These are phyloP conservation scores for Cystobasidiaceae sp. DNA, from an alignment of 1,284 basidiomycete genomes.

Conservation along the genomic window DNA sequence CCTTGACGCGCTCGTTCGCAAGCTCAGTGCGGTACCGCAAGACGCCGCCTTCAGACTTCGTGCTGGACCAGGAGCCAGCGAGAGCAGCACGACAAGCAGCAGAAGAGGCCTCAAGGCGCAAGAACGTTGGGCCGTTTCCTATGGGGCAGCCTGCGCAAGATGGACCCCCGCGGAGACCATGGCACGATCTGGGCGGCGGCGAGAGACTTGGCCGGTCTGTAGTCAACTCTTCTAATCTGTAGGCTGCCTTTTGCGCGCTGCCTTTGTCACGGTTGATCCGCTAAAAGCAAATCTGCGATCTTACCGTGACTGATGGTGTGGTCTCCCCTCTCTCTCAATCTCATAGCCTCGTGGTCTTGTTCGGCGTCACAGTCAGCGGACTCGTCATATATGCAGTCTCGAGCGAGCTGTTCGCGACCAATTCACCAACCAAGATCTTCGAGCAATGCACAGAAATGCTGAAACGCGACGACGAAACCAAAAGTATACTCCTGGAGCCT, in stretches of 20 bases:
- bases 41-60: conserved; percentile 7
- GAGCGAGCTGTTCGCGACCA: conserved; percentile 20
- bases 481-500: conserved; percentile 23
- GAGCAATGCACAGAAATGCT: conserved; percentile 15
- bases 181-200: conserved; percentile 24
- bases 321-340: too few relatives aligned
- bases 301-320: too few relatives aligned
- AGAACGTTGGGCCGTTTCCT: conserved; percentile 21
- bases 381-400: conserved; percentile 27
- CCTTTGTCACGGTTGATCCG: too few relatives aligned
- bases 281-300: not conserved
- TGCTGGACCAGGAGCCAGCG: conserved; percentile 19
- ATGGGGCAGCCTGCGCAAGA: conserved; percentile 17
- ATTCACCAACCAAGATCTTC: conserved; percentile 30
- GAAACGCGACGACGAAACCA: conserved; percentile 22
- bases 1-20: not conserved
- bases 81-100: conserved; percentile 16
- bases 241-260: too few relatives aligned
- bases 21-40: not conserved
- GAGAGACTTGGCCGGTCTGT: conserved; percentile 22
- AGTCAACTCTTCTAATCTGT: conserved; percentile 28
- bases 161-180: conserved; percentile 1
- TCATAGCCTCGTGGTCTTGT: conserved; percentile 23
- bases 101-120: conserved; percentile 9
- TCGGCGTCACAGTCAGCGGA: conserved; percentile 21